Percentiles rank a stretch among this genome's conserved stretches.
phyloP scores from a whole-genome alignment of 495 filamentous ascomycete genomes.

The Penicillium argentinense region DNA sequence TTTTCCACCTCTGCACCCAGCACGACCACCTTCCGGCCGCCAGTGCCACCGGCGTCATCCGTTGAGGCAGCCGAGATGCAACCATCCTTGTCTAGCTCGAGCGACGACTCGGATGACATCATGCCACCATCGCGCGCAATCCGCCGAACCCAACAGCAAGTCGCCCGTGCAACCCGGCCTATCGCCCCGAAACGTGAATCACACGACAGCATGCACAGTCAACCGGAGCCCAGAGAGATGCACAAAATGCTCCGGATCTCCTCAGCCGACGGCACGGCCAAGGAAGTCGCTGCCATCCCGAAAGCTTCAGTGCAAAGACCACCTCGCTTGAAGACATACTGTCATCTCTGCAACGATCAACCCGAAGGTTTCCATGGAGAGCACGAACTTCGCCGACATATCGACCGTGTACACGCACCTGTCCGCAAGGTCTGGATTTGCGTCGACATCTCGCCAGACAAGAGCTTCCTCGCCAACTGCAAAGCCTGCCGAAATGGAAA shows the following conservation, averaged over 20 bases:
- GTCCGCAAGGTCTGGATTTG: slow-evolving; percentile 80
- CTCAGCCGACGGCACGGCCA: slow-evolving; percentile 58
- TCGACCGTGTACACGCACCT: slow-evolving; percentile 73
- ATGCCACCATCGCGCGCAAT: slow-evolving; percentile 38
- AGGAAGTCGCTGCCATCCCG: slow-evolving; percentile 61
- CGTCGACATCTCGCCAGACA: slow-evolving; percentile 59
- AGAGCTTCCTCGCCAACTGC: slow-evolving; percentile 75
- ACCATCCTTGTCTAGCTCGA: slow-evolving; percentile 34
- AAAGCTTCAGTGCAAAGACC: slow-evolving; percentile 75
- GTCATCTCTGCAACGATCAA: slow-evolving; percentile 69
- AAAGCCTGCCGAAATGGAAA: slow-evolving; percentile 80
- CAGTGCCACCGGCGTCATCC: slow-evolving; percentile 14
- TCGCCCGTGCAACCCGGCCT: slow-evolving; percentile 40
- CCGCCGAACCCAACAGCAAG: slow-evolving; percentile 45
- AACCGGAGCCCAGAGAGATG: slow-evolving; percentile 30
- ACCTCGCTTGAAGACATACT: slow-evolving; percentile 73
- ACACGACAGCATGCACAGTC: slow-evolving; percentile 17
- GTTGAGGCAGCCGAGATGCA: slow-evolving; percentile 34
- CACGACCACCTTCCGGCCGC: slow-evolving; percentile 23
- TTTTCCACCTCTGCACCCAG: slow-evolving; percentile 39
- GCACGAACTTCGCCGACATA: slow-evolving; percentile 87
- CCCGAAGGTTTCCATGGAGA: slow-evolving; percentile 90
- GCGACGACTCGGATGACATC: slow-evolving; percentile 24
- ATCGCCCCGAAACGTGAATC: slow-evolving; percentile 47
- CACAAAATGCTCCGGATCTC: slow-evolving; percentile 56